Conservation (phyloP, 2,329 filamentous ascomycete genomes). For the Aspergillus fischeri region DNA sequence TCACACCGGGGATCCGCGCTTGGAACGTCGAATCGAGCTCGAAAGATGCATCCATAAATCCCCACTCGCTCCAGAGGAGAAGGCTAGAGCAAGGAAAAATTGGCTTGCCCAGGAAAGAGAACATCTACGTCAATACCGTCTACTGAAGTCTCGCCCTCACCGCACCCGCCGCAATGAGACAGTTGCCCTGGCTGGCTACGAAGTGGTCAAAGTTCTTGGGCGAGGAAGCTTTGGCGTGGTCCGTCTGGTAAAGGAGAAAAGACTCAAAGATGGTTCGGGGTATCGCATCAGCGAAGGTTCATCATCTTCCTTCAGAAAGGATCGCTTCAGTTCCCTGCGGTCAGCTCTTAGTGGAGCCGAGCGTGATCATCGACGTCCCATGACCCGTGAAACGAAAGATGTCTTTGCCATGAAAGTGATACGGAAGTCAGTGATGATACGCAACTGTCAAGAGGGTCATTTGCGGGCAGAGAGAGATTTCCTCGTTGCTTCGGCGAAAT, state of each 20-base stretch:
- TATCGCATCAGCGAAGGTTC: not conserved
- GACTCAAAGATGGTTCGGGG: not conserved
- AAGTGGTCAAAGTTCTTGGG: constrained; percentile 75
- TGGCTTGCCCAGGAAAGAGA: constrained; percentile 68
- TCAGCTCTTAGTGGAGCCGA: constrained; percentile 21
- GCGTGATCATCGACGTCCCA: constrained; percentile 24
- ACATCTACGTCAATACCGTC: constrained; percentile 68
- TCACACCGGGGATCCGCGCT: constrained; percentile 53
- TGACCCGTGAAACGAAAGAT: constrained; percentile 44
- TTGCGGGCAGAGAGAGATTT: constrained; percentile 88
- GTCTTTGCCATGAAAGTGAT: constrained; percentile 98
- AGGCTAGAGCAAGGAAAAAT: constrained; percentile 49
- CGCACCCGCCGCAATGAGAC: constrained; percentile 41
- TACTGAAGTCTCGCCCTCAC: constrained; percentile 61
- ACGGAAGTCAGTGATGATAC: constrained; percentile 86
- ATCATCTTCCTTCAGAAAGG: constrained; percentile 7
- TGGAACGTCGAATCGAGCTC: constrained; percentile 58
- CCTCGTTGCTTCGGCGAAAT: constrained; percentile 81
- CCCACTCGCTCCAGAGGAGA: constrained; percentile 54
- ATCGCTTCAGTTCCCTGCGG: constrained; percentile 15
- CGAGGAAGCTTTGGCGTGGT: constrained; percentile 96
- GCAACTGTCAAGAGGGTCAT: constrained; percentile 87
- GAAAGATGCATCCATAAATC: constrained; percentile 60
- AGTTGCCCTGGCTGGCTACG: constrained; percentile 63
- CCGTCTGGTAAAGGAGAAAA: constrained; percentile 70